These are phyloP conservation scores for Pythium sp. DNA, from an alignment of 352 stramenopile genomes.

Conservation along the genomic window DNA sequence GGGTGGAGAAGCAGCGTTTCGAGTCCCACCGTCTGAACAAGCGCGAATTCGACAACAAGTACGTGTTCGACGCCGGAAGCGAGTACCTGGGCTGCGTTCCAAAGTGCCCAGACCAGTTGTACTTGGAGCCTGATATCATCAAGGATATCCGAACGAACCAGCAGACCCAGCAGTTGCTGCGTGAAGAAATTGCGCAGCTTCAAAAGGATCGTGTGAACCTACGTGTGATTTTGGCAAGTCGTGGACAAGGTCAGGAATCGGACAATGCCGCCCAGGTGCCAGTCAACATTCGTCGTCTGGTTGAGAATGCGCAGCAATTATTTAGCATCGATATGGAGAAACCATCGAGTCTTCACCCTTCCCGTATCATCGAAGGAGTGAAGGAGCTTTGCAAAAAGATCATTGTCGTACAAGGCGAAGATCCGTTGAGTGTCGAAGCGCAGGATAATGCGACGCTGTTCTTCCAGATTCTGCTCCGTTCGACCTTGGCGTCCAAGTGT, in stretches of 20 bases:
- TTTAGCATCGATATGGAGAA: constrained; percentile 93
- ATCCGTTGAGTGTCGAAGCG: constrained; percentile 93
- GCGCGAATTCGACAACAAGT: constrained; percentile 93
- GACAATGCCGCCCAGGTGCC: constrained; percentile 90
- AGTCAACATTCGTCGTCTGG: constrained; percentile 93
- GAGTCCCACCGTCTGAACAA: constrained; percentile 90
- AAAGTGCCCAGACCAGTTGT: constrained; percentile 81
- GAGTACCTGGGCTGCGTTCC: constrained; percentile 91
- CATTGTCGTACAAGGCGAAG: constrained; percentile 95
- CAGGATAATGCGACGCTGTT: constrained; percentile 98
- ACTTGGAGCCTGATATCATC: constrained; percentile 83
- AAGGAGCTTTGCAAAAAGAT: constrained; percentile 93
- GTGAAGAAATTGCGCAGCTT: constrained; percentile 93
- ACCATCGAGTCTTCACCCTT: constrained; percentile 91
- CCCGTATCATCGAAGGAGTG: constrained; percentile 88
- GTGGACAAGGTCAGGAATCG: constrained; percentile 91
- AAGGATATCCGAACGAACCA: constrained; percentile 93
- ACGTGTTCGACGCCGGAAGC: constrained; percentile 91
- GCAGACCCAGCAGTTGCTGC: constrained; percentile 91
- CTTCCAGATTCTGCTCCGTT: constrained; percentile 97
- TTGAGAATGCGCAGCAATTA: constrained; percentile 96
- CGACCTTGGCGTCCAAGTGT: constrained; percentile 94
- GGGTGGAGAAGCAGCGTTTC: constrained; percentile 98
- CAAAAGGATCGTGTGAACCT: constrained; percentile 94
- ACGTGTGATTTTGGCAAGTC: constrained; percentile 93